These are phyloP conservation scores for Fusarium abutilonis DNA, from an alignment of 2,329 filamentous ascomycete species.

Conservation along the genomic window DNA sequence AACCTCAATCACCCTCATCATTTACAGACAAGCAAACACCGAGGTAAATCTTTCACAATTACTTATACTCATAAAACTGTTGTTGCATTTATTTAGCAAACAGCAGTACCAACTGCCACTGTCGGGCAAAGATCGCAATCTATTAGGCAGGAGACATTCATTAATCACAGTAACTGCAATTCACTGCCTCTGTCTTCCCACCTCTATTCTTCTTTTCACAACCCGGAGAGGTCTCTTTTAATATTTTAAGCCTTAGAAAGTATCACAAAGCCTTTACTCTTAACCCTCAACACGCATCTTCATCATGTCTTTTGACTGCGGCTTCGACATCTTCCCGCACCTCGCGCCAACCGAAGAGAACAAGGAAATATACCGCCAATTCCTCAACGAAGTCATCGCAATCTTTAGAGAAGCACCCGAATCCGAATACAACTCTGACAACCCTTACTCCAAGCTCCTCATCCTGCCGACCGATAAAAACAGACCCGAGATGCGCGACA, in stretches of 20 bases:
- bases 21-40: not conserved
- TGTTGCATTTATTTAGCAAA: too few relatives aligned
- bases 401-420: not conserved
- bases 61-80: too few relatives aligned
- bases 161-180: not conserved
- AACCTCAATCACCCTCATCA: too few relatives aligned
- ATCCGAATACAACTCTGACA: not conserved
- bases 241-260: too few relatives aligned
- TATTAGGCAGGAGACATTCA: not conserved
- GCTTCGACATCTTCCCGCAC: conserved; percentile 18
- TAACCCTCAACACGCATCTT: too few relatives aligned
- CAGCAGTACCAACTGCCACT: not conserved
- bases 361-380: not conserved
- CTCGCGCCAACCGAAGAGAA: not conserved
- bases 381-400: not conserved
- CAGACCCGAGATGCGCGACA: not conserved
- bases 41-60: not conserved
- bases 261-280: too few relatives aligned
- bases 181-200: not conserved
- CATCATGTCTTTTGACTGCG: conserved; percentile 6
- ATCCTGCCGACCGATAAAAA: not conserved
- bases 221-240: not conserved
- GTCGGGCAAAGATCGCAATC: not conserved
- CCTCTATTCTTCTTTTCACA: not conserved
- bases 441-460: not conserved